phyloP scores from a whole-genome alignment of 345 rosid species.

The Bruguiera sexangula region DNA sequence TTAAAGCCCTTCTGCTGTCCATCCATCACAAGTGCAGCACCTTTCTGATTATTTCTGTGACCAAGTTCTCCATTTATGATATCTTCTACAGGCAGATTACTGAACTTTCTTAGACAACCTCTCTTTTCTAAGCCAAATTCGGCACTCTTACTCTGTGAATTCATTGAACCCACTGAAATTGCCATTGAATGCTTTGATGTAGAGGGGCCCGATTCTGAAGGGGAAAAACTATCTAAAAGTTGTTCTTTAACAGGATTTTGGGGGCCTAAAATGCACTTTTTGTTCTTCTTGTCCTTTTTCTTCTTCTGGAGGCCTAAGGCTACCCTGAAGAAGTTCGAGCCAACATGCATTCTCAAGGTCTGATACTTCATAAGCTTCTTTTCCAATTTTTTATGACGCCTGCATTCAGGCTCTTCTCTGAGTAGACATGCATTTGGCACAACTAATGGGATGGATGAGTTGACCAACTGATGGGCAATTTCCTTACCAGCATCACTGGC shows the following conservation, averaged over 20 bases:
- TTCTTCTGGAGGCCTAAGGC: constrained; percentile 39
- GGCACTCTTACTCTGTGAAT: constrained; percentile 19
- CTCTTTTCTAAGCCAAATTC: constrained; percentile 14
- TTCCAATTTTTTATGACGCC: constrained; percentile 33
- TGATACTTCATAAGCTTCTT: constrained; percentile 43
- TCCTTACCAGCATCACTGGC: constrained; percentile 25
- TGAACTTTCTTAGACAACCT: constrained; percentile 18
- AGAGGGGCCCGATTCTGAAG: constrained; percentile 48
- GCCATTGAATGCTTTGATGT: constrained; percentile 37
- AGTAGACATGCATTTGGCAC: constrained; percentile 21
- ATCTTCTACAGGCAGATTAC: constrained; percentile 22
- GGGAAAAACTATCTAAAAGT: constrained; percentile 20
- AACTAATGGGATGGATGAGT: constrained; percentile 12
- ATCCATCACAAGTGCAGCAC: constrained; percentile 41
- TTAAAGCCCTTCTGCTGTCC: constrained; percentile 16
- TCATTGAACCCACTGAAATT: constrained; percentile 17
- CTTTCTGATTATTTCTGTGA: constrained; percentile 42
- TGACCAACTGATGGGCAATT: constrained; percentile 16
- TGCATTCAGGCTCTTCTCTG: constrained; percentile 21
- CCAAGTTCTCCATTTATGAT: constrained; percentile 29
- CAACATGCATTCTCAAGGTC: constrained; percentile 31
- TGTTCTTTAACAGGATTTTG: constrained; percentile 33
- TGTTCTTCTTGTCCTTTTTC: constrained; percentile 53
- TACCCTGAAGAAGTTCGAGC: constrained; percentile 43
- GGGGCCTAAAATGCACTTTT: constrained; percentile 15